Conservation (phyloP, 345 rosid genomes). For the Eucalyptus cloeziana region DNA sequence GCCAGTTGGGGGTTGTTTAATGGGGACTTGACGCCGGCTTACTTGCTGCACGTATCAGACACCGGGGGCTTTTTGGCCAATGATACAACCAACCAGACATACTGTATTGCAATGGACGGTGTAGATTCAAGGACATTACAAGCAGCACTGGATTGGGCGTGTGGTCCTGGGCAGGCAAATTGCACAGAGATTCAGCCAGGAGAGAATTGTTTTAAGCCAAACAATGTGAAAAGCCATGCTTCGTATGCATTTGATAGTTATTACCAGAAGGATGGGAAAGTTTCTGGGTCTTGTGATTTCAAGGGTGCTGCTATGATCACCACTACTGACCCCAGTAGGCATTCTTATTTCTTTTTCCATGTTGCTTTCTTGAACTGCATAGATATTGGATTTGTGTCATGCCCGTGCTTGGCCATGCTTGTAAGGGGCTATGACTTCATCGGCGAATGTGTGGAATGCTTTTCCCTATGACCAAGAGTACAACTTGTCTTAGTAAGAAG, state of each 20-base stretch:
- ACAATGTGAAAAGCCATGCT: conserved; percentile 67
- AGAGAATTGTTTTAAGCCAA: conserved; percentile 74
- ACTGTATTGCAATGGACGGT: conserved; percentile 65
- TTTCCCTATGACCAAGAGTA: neutral
- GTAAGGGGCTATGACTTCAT: neutral
- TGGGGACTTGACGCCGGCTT: conserved; percentile 70
- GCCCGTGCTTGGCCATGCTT: neutral
- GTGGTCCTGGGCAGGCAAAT: conserved; percentile 85
- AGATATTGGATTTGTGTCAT: neutral
- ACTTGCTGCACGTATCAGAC: conserved; percentile 85
- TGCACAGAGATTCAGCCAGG: conserved; percentile 96
- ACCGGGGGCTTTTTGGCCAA: conserved; percentile 79
- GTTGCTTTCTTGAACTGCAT: neutral
- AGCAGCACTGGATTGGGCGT: conserved; percentile 95
- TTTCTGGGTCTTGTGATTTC: conserved; percentile 75
- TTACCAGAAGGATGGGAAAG: conserved; percentile 65
- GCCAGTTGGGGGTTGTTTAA: conserved; percentile 87
- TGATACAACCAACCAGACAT: conserved; percentile 87
- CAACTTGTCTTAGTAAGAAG: neutral
- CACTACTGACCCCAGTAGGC: conserved; percentile 77
- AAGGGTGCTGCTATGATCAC: conserved; percentile 89
- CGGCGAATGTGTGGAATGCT: neutral
- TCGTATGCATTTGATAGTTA: conserved; percentile 91
- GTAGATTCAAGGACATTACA: conserved; percentile 72
- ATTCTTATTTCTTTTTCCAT: neutral